Conservation (phyloP, 108 stramenopile genomes). For the Fistulifera solaris region DNA sequence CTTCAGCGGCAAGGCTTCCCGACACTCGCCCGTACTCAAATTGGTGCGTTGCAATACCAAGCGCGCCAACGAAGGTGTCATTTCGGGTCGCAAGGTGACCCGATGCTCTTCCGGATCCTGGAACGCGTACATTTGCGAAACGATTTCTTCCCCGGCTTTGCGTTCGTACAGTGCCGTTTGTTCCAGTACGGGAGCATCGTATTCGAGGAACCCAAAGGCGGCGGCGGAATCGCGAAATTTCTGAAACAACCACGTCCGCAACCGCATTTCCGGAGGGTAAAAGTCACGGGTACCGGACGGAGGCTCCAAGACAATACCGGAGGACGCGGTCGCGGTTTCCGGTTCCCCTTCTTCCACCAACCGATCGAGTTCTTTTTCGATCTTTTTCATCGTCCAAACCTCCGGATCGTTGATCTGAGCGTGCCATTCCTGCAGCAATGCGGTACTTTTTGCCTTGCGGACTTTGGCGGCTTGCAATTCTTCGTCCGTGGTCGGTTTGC, state of each 20-base stretch:
- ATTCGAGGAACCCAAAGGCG: conserved; percentile 86
- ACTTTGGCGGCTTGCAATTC: conserved; percentile 18
- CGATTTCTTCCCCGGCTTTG: conserved; percentile 97
- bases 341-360: conserved; percentile 19
- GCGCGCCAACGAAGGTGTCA: conserved; percentile 94
- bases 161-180: conserved; percentile 83
- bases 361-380: conserved; percentile 38
- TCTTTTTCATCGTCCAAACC: conserved; percentile 37
- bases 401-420: conserved; percentile 22
- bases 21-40: conserved; percentile 51
- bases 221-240: conserved; percentile 74
- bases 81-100: conserved; percentile 88
- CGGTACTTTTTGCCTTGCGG: conserved; percentile 33
- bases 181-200: conserved; percentile 95
- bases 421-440: conserved; percentile 25
- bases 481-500: conserved; percentile 32
- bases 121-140: conserved; percentile 93
- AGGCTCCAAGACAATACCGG: conserved; percentile 35
- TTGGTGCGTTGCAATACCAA: conserved; percentile 90
- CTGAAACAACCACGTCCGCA: conserved; percentile 87
- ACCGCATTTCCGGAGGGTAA: conserved; percentile 86
- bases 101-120: conserved; percentile 80
- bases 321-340: neutral
- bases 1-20: conserved; percentile 83
- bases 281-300: conserved; percentile 95